A percentile compares a stretch with the other conserved stretches of the same genome.
Conservation (phyloP, 2,329 filamentous ascomycete genomes). For the Colletotrichum eremochloae region DNA sequence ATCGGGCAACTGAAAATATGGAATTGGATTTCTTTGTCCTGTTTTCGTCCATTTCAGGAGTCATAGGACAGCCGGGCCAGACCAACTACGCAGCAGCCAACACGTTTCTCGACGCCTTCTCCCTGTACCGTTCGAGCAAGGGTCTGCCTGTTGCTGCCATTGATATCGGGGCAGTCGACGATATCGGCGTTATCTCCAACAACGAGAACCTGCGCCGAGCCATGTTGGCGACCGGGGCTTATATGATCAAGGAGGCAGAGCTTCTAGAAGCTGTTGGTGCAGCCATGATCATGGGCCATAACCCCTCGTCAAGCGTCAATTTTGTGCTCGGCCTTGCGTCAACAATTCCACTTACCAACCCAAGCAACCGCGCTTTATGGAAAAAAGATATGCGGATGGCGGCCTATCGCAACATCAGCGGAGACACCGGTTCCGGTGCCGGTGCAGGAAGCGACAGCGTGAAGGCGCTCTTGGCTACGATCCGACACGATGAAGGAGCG, state of each 20-base stretch:
- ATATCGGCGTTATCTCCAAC: slow-evolving; percentile 15
- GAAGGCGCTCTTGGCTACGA: background rate
- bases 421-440: background rate
- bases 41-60: slow-evolving; percentile 49
- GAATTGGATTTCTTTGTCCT: slow-evolving; percentile 54
- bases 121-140: slow-evolving; percentile 41
- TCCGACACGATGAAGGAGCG: background rate
- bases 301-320: slow-evolving; percentile 1
- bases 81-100: slow-evolving; percentile 54
- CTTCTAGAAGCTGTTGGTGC: slow-evolving; percentile 30
- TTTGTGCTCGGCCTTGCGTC: slow-evolving; percentile 44
- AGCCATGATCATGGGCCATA: background rate
- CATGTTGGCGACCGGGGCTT: slow-evolving; percentile 15
- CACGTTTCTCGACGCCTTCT: slow-evolving; percentile 51
- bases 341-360: slow-evolving; percentile 26
- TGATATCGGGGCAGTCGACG: slow-evolving; percentile 12
- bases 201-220: slow-evolving; percentile 36
- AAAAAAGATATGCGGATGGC: slow-evolving; percentile 46
- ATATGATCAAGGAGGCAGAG: slow-evolving; percentile 39
- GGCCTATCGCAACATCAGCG: slow-evolving; percentile 43
- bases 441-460: slow-evolving; percentile 46
- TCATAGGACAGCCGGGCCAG: slow-evolving; percentile 50
- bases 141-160: slow-evolving; percentile 1
- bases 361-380: slow-evolving; percentile 42
- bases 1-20: slow-evolving; percentile 47